Evolutionary conservation across 1,284 basidiomycete species (phyloP).

Genomic region (Pisolithus thermaeus): DNA sequence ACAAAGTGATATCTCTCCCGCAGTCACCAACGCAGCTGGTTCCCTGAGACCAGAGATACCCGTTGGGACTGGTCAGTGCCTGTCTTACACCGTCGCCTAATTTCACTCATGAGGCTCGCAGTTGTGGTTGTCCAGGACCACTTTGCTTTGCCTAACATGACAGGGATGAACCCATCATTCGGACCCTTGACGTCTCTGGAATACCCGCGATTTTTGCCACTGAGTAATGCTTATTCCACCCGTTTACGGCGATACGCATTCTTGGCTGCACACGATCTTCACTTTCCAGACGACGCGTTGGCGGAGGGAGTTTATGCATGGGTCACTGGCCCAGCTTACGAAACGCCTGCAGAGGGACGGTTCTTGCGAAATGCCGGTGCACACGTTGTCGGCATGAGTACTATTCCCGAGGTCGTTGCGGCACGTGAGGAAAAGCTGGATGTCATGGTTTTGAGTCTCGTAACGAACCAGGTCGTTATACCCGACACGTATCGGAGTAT

Average conservation of each 20-base stretch:
- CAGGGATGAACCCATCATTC: constrained; percentile 74
- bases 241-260: constrained; percentile 64
- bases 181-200: constrained; percentile 54
- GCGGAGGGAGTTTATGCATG: constrained; percentile 81
- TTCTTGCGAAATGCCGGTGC: constrained; percentile 67
- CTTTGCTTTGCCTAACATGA: constrained; percentile 71
- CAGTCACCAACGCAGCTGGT: constrained; percentile 84
- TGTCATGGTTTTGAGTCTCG: constrained; percentile 71
- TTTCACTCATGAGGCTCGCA: constrained; percentile 25
- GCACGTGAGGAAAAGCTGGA: constrained; percentile 71
- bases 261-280: constrained; percentile 58
- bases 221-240: constrained; percentile 75
- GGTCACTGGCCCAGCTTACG: constrained; percentile 82
- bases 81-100: neutral
- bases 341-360: constrained; percentile 77
- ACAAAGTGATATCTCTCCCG: constrained; percentile 6
- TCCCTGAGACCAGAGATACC: constrained; percentile 64
- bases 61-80: constrained; percentile 72
- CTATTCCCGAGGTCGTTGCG: constrained; percentile 83
- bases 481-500: constrained; percentile 66
- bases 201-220: constrained; percentile 68
- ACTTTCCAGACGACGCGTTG: constrained; percentile 40
- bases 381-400: constrained; percentile 87
- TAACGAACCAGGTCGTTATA: constrained; percentile 80
- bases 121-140: constrained; percentile 83